Evolutionary conservation across 192 early-diverging fungal genomes (phyloP), one percentile per base, ranked within the genome.

Genomic region (Linnemannia exigua): DNA sequence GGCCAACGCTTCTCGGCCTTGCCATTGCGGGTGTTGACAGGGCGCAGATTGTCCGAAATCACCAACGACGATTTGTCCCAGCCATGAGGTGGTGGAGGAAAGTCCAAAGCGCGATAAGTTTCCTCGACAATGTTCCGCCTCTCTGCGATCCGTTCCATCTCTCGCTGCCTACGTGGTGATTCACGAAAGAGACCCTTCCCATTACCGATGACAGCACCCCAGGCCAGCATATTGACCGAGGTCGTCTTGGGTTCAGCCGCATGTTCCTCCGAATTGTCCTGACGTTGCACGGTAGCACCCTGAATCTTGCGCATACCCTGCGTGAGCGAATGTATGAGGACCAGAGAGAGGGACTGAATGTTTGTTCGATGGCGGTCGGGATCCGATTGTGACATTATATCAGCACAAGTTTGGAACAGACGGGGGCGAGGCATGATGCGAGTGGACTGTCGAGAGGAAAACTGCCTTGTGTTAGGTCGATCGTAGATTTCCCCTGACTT

Each of bases 171-270:
- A 20, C 72, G 83, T 5, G 69, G 41, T 35, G 83, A 79, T 46
- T 37, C n/a, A 5, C 48, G 20, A 22, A 83, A 76, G 14, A 83
- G 76, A n/a, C 75, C 81, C 22, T 83, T 83, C 12, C 81, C 81
- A 31, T 83, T 83, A 19, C 81, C 81, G 46, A 83, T 77, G 9
- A 74, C 76, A n/a, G 69, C 35, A 36, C 75, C 41, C 81, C 81
- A 83, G 11, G 75, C 75, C 47, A 52, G 75, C 44, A 44, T 25
- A 17, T 82, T 58, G 25, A 76, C 20, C 19, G 69, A 58, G 17
- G 19, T n/a, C n/a, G 31, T 5, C 6, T 72, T 52, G 31, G 61
- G 51, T 20, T 28, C n/a, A n/a, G n/a, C 19, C 2, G 69, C 41
- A 11, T 31, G 14, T 15, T 35, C 35, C 17, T 44, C 37, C n/a